Conservation (phyloP, 1,284 basidiomycete genomes). For the Grifola frondosa region DNA sequence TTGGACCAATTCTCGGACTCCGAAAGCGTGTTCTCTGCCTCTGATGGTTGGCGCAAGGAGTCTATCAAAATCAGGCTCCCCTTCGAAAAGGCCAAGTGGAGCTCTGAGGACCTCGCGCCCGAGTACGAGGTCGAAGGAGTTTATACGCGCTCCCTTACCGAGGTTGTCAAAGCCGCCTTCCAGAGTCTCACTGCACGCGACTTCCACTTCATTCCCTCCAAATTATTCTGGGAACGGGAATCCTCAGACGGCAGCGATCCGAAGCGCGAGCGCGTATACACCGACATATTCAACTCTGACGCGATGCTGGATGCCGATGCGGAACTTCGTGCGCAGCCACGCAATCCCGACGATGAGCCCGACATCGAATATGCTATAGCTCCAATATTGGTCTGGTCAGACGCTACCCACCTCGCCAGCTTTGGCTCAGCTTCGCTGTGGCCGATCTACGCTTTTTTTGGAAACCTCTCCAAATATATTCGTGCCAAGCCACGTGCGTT, state of each 20-base stretch:
- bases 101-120: constrained; percentile 4
- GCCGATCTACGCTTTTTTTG: constrained; percentile 13
- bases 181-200: not conserved
- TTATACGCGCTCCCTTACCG: constrained; percentile 9
- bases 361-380: constrained; percentile 13
- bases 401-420: constrained; percentile 17
- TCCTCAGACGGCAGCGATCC: not conserved
- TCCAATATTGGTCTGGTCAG: constrained; percentile 19
- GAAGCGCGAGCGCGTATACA: constrained; percentile 4
- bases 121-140: constrained; percentile 11
- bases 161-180: constrained; percentile 14
- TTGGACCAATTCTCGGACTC: constrained; percentile 13
- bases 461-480: constrained; percentile 24
- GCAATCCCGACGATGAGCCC: constrained; percentile 1
- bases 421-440: constrained; percentile 17
- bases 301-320: constrained; percentile 14
- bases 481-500: constrained; percentile 16
- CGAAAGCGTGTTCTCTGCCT: not conserved
- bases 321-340: constrained; percentile 7
- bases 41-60: constrained; percentile 15
- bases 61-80: constrained; percentile 19
- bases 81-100: not conserved
- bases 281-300: constrained; percentile 11
- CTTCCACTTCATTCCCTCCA: constrained; percentile 11
- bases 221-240: constrained; percentile 9